Conservation (phyloP, 2,329 filamentous ascomycete species). For the Penicillium sp. region DNA sequence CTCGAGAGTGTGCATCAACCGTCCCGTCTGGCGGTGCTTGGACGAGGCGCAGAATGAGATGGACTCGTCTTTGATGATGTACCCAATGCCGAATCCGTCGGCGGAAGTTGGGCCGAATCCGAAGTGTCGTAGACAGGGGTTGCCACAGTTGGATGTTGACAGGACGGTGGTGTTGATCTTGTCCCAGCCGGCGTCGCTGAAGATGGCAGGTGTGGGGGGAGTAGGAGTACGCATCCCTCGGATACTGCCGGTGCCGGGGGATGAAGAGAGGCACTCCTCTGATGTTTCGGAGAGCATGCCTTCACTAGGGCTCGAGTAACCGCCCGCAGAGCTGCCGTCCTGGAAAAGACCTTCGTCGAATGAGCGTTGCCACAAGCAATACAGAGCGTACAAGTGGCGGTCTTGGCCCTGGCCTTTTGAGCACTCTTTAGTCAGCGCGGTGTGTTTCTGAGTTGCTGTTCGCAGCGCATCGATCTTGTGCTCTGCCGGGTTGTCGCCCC, state of each 20-base stretch:
- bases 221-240: conserved; percentile 50
- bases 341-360: conserved; percentile 68
- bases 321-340: conserved; percentile 60
- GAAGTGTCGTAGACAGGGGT: conserved; percentile 90
- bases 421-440: conserved; percentile 76
- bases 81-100: conserved; percentile 95
- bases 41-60: conserved; percentile 90
- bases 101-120: conserved; percentile 93
- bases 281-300: conserved; percentile 40
- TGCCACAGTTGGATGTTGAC: conserved; percentile 98
- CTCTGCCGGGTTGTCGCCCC: conserved; percentile 82
- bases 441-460: conserved; percentile 81
- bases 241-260: conserved; percentile 50
- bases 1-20: conserved; percentile 87
- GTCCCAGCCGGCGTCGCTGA: conserved; percentile 89
- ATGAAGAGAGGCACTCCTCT: conserved; percentile 45
- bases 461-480: conserved; percentile 84
- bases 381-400: conserved; percentile 88
- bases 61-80: conserved; percentile 95
- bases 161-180: conserved; percentile 92
- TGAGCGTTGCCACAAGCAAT: conserved; percentile 90
- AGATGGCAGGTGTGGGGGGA: conserved; percentile 69
- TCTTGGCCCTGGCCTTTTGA: conserved; percentile 90
- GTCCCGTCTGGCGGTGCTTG: conserved; percentile 89
- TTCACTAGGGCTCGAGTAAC: conserved; percentile 63